phyloP scores from a whole-genome alignment of 2,329 filamentous ascomycete species.

The Sarocladiaceae sp. region DNA sequence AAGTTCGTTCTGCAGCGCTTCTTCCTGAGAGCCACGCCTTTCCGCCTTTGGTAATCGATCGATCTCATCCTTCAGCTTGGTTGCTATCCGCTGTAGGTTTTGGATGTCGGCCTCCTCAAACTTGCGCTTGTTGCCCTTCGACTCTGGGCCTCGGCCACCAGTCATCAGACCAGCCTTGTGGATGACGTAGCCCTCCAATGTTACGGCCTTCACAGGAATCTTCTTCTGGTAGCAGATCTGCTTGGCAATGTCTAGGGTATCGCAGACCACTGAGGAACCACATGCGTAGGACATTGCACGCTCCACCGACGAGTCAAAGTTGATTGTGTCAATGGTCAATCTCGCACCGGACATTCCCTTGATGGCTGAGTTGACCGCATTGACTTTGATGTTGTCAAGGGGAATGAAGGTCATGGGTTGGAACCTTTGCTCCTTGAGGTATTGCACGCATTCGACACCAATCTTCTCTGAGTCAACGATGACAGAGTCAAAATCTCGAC shows the following conservation, averaged over 20 bases:
- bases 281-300: slow-evolving; percentile 93
- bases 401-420: slow-evolving; percentile 92
- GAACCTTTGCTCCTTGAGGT: slow-evolving; percentile 83
- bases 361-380: slow-evolving; percentile 79
- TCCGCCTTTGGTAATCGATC: slow-evolving; percentile 73
- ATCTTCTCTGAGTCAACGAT: slow-evolving; percentile 94
- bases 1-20: slow-evolving; percentile 73
- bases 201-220: slow-evolving; percentile 89
- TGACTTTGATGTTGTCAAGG: slow-evolving; percentile 94
- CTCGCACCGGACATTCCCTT: slow-evolving; percentile 83
- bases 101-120: slow-evolving; percentile 91
- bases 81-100: slow-evolving; percentile 68
- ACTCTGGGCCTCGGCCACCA: slow-evolving; percentile 75
- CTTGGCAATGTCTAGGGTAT: slow-evolving; percentile 79
- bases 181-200: slow-evolving; percentile 90
- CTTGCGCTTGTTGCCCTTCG: slow-evolving; percentile 67
- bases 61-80: slow-evolving; percentile 72
- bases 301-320: slow-evolving; percentile 82
- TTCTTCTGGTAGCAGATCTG: slow-evolving; percentile 79
- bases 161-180: slow-evolving; percentile 97
- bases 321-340: slow-evolving; percentile 90
- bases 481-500: slow-evolving; percentile 88
- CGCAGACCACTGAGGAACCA: slow-evolving; percentile 90
- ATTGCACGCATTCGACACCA: slow-evolving; percentile 87
- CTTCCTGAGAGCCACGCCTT: slow-evolving; percentile 69